Base-by-base conservation (phyloP, 495 filamentous ascomycete genomes). In the Talaromyces proteolyticus region DNA sequence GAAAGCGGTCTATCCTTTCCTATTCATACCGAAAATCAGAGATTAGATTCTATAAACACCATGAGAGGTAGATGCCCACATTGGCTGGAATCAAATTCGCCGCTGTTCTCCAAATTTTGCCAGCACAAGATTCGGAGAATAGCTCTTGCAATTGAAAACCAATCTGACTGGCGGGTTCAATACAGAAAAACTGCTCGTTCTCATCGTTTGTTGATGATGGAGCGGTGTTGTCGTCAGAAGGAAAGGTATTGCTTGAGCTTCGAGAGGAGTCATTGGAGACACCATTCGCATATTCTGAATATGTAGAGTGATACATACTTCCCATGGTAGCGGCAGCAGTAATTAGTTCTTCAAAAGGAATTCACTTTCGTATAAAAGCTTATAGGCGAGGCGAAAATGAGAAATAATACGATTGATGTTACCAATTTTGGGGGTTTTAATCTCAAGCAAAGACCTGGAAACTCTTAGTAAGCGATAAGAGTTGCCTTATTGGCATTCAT, bases 1-100 rank as follows among this genome's bases (percentile, higher is more conserved):
- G 67, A 42, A 54, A 68, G 2, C 29, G 29, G 29, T 34, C 29
- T 34, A 34, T 34, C n/a, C n/a, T n/a, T n/a, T n/a, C n/a, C n/a
- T n/a, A n/a, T n/a, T n/a, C n/a, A n/a, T n/a, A n/a, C n/a, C n/a
- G n/a, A n/a, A n/a, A n/a, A n/a, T n/a, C n/a, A n/a, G n/a, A n/a
- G n/a, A n/a, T n/a, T n/a, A n/a, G n/a, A n/a, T n/a, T n/a, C n/a
- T n/a, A n/a, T n/a, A n/a, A n/a, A n/a, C n/a, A n/a, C n/a, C n/a
- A n/a, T 34, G 29, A 14, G 29, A 34, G 29, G 29, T 10, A 34
- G 29, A 34, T 34, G 29, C 29, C 29, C 8, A 34, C 29, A 34
- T 34, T 34, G 8, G 8, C 8, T 14, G 29, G 29, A 34, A 34
- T 34, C 29, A 34, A 34, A 34, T 34, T 8, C 14, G 29, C 29